A percentile compares a stretch with the other conserved stretches of the same genome.
Conservation (phyloP, 2,329 filamentous ascomycete species). For the Metarhizium album region DNA sequence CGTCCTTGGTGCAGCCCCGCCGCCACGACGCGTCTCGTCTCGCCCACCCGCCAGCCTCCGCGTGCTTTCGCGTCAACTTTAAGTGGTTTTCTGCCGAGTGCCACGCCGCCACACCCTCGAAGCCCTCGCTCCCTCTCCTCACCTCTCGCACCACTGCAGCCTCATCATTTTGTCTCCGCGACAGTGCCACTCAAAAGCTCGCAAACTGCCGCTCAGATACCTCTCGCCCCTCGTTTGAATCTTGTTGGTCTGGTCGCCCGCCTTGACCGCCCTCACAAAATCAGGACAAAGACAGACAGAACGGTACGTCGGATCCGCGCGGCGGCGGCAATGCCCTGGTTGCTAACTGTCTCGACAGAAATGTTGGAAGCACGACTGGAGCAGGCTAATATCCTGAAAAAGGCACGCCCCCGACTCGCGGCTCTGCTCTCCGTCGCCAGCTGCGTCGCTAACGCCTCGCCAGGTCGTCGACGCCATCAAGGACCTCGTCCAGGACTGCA, state of each 20-base stretch:
- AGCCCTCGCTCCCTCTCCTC: not conserved
- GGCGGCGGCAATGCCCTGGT: not conserved
- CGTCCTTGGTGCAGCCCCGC: slow-evolving; percentile 4
- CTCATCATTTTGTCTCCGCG: too few species aligned
- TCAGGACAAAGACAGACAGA: too few species aligned
- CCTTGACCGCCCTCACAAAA: not conserved
- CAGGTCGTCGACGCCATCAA: slow-evolving; percentile 98
- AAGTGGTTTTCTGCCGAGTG: slow-evolving; percentile 18
- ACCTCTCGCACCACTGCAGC: too few species aligned
- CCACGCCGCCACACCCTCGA: not conserved
- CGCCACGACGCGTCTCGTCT: slow-evolving; percentile 20
- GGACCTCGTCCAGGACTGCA: slow-evolving; percentile 98
- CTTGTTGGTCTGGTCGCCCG: not conserved
- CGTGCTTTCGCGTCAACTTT: slow-evolving; percentile 19
- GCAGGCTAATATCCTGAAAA: slow-evolving; percentile 90
- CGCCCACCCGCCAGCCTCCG: slow-evolving; percentile 13
- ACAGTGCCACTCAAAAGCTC: too few species aligned
- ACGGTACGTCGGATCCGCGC: not conserved
- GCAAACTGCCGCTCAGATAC: not conserved
- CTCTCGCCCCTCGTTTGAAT: not conserved
- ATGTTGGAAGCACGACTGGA: slow-evolving; percentile 97
- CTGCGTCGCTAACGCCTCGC: not conserved
- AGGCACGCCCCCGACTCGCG: slow-evolving; percentile 45
- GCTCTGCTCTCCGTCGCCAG: not conserved
- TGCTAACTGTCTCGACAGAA: slow-evolving; percentile 20